Evolutionary conservation across 1,284 basidiomycete species (phyloP), one percentile per base, ranked within the genome.

Genomic region (Ceratobasidium sp.): DNA sequence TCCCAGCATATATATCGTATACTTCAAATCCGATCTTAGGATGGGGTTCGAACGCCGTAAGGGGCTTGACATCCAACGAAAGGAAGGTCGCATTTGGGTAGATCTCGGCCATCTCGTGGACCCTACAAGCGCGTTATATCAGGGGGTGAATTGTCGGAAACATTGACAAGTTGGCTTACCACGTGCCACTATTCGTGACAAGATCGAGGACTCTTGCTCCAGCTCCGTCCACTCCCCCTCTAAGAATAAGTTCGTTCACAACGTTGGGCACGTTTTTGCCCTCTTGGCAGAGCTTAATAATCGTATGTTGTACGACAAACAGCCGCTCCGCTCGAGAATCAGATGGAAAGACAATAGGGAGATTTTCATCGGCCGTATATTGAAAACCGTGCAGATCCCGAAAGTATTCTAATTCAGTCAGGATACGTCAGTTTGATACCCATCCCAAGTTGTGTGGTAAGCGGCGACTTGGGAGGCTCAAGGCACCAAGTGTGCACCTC

Each of bases 1-100:
- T 64, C n/a, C 72, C 72, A 1, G 72, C 61, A 15, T 64, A 75
- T 7, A 75, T 3, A 53, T 75, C 51, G 33, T 75, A 75, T 9
- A 75, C 61, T 55, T 75, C 72, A 55, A 53, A 75, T 4, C 7
- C 26, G 33, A 75, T 66, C 13, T 60, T 49, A 15, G 60, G 6
- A 20, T 42, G 61, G 23, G 72, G 72, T 9, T 15, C 42, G 26
- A 33, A 39, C 13, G 72, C 1, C 18, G 61, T 23, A 12, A 75
- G 33, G 10, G 61, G 72, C 49, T 75, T 75, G 49, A 66, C 18
- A 39, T 75, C 72, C 20, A 75, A 6, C 13, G 72, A 75, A 42
- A 66, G 46, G 28, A 75, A 64, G 13, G 23, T 61, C 7, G 61
- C 72, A 5, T 9, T 33, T 23, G 61, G 72, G 39, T 75, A 66